These are phyloP conservation scores for Trichophyton benhamiae DNA, from an alignment of 2,329 filamentous ascomycete species.

Conservation along the genomic window DNA sequence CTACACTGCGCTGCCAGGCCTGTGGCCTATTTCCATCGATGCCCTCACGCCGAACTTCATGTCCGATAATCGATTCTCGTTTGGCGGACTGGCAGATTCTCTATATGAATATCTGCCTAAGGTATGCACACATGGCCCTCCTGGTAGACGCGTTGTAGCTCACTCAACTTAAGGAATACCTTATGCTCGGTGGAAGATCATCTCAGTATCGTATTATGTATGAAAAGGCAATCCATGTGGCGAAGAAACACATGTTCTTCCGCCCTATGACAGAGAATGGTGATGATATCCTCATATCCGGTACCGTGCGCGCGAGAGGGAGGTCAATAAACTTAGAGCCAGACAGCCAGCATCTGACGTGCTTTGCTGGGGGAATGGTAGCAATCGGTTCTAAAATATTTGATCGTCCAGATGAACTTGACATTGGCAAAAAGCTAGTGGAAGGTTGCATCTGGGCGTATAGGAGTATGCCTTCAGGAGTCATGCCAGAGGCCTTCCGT, in stretches of 20 bases:
- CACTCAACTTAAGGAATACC: constrained; percentile 24
- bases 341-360: constrained; percentile 40
- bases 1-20: constrained; percentile 26
- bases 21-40: constrained; percentile 30
- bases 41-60: constrained; percentile 17
- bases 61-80: constrained; percentile 34
- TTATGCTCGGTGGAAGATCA: constrained; percentile 63
- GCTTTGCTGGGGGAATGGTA: constrained; percentile 46
- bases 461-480: constrained; percentile 36
- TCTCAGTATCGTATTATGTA: constrained; percentile 56
- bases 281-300: constrained; percentile 62
- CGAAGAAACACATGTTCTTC: constrained; percentile 63
- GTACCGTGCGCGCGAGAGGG: constrained; percentile 36
- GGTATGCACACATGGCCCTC: constrained; percentile 34
- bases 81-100: constrained; percentile 46
- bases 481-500: constrained; percentile 43
- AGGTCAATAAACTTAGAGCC: constrained; percentile 27
- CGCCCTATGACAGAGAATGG: constrained; percentile 59
- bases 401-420: constrained; percentile 37
- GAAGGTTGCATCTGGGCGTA: constrained; percentile 48
- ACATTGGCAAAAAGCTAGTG: constrained; percentile 38
- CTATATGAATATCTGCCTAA: constrained; percentile 49
- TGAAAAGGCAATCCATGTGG: constrained; percentile 51
- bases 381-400: constrained; percentile 43
- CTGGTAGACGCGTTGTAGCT: neutral